These are phyloP conservation scores for Scheffersomyces illinoinensis DNA, from an alignment of 1,139 yeast species.

Conservation along the genomic window DNA sequence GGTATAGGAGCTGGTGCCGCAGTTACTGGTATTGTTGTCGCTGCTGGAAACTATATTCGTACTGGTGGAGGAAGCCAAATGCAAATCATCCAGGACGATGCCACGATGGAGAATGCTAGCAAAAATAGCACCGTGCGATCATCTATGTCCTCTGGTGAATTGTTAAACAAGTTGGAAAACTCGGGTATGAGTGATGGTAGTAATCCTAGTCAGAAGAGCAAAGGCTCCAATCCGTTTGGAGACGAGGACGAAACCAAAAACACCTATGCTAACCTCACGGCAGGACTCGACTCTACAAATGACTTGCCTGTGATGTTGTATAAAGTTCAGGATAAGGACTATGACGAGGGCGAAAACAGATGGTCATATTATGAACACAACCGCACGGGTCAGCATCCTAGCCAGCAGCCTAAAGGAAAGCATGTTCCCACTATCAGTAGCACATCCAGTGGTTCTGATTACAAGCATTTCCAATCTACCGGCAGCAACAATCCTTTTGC, in stretches of 20 bases:
- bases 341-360: constrained; percentile 24
- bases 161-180: constrained; percentile 29
- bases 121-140: constrained; percentile 8
- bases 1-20: background rate
- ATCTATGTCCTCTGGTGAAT: constrained; percentile 40
- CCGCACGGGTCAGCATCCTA: background rate
- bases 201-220: constrained; percentile 3
- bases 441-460: constrained; percentile 1
- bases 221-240: constrained; percentile 4
- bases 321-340: constrained; percentile 29
- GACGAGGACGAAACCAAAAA: constrained; percentile 10
- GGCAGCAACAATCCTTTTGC: background rate
- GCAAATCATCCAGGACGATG: background rate
- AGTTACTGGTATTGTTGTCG: background rate
- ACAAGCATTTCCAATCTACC: background rate
- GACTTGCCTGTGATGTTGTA: constrained; percentile 32
- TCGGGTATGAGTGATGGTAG: constrained; percentile 7
- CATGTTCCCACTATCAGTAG: background rate
- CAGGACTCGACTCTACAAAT: constrained; percentile 27
- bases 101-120: background rate
- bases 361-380: constrained; percentile 30
- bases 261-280: constrained; percentile 19
- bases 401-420: background rate
- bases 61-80: background rate
- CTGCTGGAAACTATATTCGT: background rate